Base-by-base conservation (phyloP, 768 basidiomycete species). In the Pleurotus pulmonarius region DNA sequence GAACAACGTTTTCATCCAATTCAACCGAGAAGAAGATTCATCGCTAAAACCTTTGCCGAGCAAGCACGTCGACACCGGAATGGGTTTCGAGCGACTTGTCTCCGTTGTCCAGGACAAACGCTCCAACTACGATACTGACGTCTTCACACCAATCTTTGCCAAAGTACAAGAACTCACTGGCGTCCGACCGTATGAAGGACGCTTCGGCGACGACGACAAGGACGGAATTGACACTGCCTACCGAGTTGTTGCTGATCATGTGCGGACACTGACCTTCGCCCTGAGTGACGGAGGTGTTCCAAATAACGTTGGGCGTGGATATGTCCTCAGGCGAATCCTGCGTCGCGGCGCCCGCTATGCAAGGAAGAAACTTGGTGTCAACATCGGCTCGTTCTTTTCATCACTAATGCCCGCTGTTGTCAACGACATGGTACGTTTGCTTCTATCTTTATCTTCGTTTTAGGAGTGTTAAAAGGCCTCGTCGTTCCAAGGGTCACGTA, bases 1-100 rank as follows among this genome's bases (percentile, higher is more conserved):
- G 97, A 99, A 99, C 77, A 98, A 97, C 69, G 97, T 99, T 56
- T 99, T 98, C 69, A 98, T 99, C 67, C 95, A 98, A 65, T 99
- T 90, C 77, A 98, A 99, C 69, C 90, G 97, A 46, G 96, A 98
- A 70, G 82, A 85, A 44, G 90, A 95, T 56, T 89, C 90, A 40
- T 83, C 86, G 16, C 81, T 99, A 13, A 85, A 82, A 52, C 58
- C 82, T 1, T 81, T 99, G 12, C 97, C 97, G 22, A 83, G 87
- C 29, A 94, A 94, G 72, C 97, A 99, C 64, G 91, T 99, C 60
- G 97, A 99, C 68, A 99, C 97, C 5, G 97, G 97, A 49, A 94
- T 99, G 95, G 97, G 97, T 43, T 99, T 97, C 70, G 97, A 99
- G 70, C 92, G 97, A 52, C 79, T 99, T 25, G 97, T 99, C 24